Percentiles rank a stretch among this genome's conserved stretches.
phyloP scores from a whole-genome alignment of 1,284 basidiomycete species.

The Marasmius tenuissimus region DNA sequence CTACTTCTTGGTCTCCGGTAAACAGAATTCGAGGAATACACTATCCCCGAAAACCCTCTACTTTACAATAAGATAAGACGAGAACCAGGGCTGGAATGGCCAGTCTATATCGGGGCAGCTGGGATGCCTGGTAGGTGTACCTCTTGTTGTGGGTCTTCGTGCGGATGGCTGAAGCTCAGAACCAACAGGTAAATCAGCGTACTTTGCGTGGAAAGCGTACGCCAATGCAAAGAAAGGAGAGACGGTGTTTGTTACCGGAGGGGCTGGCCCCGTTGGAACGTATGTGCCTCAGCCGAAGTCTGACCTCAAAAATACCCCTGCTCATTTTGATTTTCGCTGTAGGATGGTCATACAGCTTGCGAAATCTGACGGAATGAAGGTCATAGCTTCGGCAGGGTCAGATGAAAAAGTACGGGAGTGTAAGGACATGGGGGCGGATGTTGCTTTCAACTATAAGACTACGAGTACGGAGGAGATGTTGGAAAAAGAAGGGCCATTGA shows the following conservation, averaged over 20 bases:
- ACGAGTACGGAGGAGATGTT: conserved; percentile 50
- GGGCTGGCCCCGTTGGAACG: conserved; percentile 53
- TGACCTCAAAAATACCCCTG: not conserved
- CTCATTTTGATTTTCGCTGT: not conserved
- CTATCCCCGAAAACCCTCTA: not conserved
- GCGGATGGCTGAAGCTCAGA: too few species aligned
- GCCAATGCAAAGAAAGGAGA: conserved; percentile 48
- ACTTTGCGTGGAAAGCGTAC: conserved; percentile 39
- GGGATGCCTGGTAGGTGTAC: conserved; percentile 31
- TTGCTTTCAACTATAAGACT: conserved; percentile 77
- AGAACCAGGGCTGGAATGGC: conserved; percentile 42
- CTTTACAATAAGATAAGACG: conserved; percentile 25
- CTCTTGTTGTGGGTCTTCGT: not conserved
- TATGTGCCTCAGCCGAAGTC: conserved; percentile 18
- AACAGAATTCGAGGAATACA: conserved; percentile 5
- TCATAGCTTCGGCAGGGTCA: conserved; percentile 74
- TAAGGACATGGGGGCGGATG: conserved; percentile 65
- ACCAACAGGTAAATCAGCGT: conserved; percentile 32
- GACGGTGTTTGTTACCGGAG: conserved; percentile 55
- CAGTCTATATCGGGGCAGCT: conserved; percentile 28
- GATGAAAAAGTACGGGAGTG: conserved; percentile 69
- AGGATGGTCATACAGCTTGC: conserved; percentile 57
- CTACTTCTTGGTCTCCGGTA: not conserved
- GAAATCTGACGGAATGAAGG: conserved; percentile 61
- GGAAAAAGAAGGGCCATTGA: conserved; percentile 56